These are phyloP conservation scores for Hypoxylon sp. DNA, from an alignment of 2,329 filamentous ascomycete genomes.

Conservation along the genomic window DNA sequence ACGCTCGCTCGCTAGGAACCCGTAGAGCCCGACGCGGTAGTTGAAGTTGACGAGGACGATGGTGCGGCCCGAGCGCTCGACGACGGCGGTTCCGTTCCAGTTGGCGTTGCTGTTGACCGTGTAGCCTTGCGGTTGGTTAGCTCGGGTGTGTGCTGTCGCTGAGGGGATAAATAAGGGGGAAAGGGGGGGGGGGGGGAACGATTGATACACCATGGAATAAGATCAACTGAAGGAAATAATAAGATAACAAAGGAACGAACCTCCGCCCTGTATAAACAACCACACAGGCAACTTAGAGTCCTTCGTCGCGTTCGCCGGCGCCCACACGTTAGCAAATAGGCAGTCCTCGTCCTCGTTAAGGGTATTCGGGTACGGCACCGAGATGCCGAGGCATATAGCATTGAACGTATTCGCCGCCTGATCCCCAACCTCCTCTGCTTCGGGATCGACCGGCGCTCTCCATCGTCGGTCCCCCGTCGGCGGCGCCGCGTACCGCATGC, in stretches of 20 bases:
- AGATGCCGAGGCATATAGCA: conserved; percentile 58
- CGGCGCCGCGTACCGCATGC: conserved; percentile 64
- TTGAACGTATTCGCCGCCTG: conserved; percentile 58
- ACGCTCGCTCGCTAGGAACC: conserved; percentile 70
- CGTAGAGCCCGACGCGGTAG: conserved; percentile 71
- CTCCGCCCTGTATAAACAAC: conserved; percentile 61
- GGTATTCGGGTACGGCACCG: conserved; percentile 48
- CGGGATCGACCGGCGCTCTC: conserved; percentile 61
- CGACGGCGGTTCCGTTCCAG: conserved; percentile 62
- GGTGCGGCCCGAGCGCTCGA: conserved; percentile 57
- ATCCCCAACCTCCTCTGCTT: conserved; percentile 43
- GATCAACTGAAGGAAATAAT: neutral
- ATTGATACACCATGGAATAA: neutral
- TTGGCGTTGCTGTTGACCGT: conserved; percentile 61
- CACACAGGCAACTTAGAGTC: conserved; percentile 63
- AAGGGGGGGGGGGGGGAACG: neutral
- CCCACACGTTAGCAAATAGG: conserved; percentile 60
- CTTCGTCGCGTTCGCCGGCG: conserved; percentile 54
- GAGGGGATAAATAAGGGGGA: neutral
- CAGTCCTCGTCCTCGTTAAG: conserved; percentile 55
- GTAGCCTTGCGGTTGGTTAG: conserved; percentile 53
- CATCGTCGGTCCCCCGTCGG: conserved; percentile 64
- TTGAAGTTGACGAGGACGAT: conserved; percentile 71
- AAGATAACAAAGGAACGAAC: conserved; percentile 19
- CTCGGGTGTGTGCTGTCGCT: neutral